A percentile compares a stretch with the other conserved stretches of the same genome.
phyloP scores from a whole-genome alignment of 441 rosid genomes.

The Croton setiger region DNA sequence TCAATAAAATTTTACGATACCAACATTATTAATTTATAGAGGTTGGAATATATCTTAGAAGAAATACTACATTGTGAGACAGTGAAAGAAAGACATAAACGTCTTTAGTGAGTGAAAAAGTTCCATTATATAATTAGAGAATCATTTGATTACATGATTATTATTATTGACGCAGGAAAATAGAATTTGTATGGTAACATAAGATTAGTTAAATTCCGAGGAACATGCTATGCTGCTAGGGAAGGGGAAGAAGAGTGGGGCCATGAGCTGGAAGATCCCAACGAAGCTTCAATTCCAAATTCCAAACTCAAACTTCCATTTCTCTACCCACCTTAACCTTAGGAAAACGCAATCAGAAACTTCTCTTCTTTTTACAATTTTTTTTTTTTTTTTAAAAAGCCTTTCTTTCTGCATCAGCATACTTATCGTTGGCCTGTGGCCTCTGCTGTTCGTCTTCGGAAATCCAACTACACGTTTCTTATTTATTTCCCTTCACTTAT shows the following conservation, averaged over 20 bases:
- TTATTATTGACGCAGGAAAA: no score
- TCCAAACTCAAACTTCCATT: neutral
- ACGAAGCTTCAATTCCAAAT: neutral
- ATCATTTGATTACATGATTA: no score
- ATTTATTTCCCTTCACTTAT: neutral
- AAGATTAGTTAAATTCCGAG: no score
- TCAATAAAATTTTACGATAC: no score
- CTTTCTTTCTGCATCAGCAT: neutral
- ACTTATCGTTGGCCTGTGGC: constrained; percentile 21
- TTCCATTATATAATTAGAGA: no score
- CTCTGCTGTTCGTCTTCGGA: neutral
- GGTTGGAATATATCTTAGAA: no score
- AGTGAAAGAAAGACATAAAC: no score
- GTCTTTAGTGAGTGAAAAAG: no score
- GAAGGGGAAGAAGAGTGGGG: neutral
- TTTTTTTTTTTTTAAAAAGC: neutral
- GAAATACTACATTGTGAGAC: no score
- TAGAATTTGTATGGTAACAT: no score
- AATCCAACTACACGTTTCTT: neutral
- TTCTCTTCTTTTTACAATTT: constrained; percentile 17
- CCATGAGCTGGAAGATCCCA: neutral
- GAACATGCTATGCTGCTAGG: no score
- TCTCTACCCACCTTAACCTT: neutral
- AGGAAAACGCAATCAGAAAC: constrained; percentile 14
- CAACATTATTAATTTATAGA: no score